These are phyloP conservation scores for Kluyveromyces nonfermentans DNA, from an alignment of 805 yeast species.

Conservation along the genomic window DNA sequence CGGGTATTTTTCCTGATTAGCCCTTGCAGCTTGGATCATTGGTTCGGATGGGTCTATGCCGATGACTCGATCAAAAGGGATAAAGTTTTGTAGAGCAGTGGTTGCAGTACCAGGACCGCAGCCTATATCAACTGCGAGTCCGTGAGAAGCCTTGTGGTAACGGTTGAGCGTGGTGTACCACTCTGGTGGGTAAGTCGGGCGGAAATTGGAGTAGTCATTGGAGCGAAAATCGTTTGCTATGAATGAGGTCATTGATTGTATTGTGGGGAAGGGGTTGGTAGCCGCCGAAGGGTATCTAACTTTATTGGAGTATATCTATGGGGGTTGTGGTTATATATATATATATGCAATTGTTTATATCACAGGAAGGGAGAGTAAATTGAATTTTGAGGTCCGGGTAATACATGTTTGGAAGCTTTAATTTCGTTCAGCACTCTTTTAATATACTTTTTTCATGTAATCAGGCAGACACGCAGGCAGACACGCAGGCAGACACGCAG, in stretches of 20 bases:
- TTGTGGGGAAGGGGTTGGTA: no score
- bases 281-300: neutral
- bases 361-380: no score
- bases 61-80: slow-evolving; percentile 37
- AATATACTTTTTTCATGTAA: no score
- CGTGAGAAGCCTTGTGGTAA: slow-evolving; percentile 34
- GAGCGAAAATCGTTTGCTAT: slow-evolving; percentile 45
- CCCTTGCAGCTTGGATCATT: slow-evolving; percentile 44
- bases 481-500: no score
- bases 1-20: neutral
- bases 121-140: slow-evolving; percentile 57
- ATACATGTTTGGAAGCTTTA: no score
- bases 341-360: no score
- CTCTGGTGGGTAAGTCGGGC: slow-evolving; percentile 58
- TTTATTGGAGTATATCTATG: no score
- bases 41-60: slow-evolving; percentile 54
- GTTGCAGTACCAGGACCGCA: slow-evolving; percentile 78
- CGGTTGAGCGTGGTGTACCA: slow-evolving; percentile 36
- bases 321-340: no score
- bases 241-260: slow-evolving; percentile 52
- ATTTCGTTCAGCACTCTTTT: no score
- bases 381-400: no score
- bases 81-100: slow-evolving; percentile 32
- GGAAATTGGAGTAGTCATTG: slow-evolving; percentile 40
- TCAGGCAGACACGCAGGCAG: no score